Base-by-base conservation (phyloP, 2,329 filamentous ascomycete species). In the Colletotrichum falcatum region DNA sequence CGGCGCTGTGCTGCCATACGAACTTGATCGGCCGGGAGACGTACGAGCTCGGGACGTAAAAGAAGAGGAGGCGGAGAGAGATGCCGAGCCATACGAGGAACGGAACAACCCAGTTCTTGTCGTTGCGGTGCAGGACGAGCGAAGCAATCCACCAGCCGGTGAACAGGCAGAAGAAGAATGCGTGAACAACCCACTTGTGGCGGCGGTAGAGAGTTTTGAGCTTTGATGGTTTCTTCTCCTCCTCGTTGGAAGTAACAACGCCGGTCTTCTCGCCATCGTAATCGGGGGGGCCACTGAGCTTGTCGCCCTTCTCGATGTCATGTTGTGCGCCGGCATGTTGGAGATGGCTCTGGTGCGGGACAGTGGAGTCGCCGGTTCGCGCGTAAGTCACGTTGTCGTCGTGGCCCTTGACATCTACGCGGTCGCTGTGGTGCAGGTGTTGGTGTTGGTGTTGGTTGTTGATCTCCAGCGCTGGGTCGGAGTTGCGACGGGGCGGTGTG, bases 51-150 rank as follows among this genome's bases (percentile, higher is more conserved):
- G 93, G 90, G 3, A 95, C 82, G 77, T 94, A 90, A 81, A 93
- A 89, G 78, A 91, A 92, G 77, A 97, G 74, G 59, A 97, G 79
- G 42, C 94, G 91, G 61, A 96, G 83, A 14, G 88, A 89, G 75
- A 97, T 90, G 74, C 84, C 86, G 55, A 97, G 88, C 85, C 91
- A 97, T 56, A 97, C 78, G 61, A 97, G 85, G 81, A 97, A 96
- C 0, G 94, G 94, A 60, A 95, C 88, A 66, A 97, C 81, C 94
- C 94, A 97, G 77, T 93, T 94, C 81, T 85, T 86, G 76, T 94
- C 89, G 70, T 91, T 75, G 70, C 89, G 89, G 79, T 95, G 93
- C 63, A 94, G 84, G 70, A 94, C 84, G 58, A 95, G 83, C 65
- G 90, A 89, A 8, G 91, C 90, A 73, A 95, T 91, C 92, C 92